phyloP scores from a whole-genome alignment of 139 green algal species.

The Chlamydomonas sp. region DNA sequence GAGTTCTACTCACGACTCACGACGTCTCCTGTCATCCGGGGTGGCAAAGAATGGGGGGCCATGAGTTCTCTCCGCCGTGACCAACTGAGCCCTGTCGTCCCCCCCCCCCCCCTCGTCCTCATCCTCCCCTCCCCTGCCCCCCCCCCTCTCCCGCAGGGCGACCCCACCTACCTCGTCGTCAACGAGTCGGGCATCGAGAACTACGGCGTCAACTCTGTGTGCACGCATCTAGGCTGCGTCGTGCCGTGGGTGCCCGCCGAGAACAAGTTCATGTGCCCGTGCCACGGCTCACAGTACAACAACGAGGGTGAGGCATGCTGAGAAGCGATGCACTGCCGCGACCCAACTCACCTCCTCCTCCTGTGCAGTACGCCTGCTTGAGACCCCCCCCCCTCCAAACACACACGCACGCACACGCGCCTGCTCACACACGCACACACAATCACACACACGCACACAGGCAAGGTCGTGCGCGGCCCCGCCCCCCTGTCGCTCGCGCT shows the following conservation, averaged over 20 bases:
- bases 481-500: conserved; percentile 95
- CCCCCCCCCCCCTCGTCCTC: too few relatives aligned
- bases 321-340: too few relatives aligned
- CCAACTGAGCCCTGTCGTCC: background rate
- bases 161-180: conserved; percentile 97
- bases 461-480: conserved; percentile 90
- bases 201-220: conserved; percentile 97
- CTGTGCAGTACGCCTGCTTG: too few relatives aligned
- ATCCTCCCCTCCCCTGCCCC: too few relatives aligned
- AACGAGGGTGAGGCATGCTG: too few relatives aligned
- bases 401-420: too few relatives aligned
- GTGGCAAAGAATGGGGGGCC: background rate
- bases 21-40: background rate
- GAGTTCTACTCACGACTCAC: background rate
- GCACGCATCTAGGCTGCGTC: conserved; percentile 98
- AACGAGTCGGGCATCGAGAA: conserved; percentile 68
- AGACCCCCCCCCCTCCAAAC: too few relatives aligned
- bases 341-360: too few relatives aligned
- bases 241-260: conserved; percentile 94
- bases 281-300: conserved; percentile 99
- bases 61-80: background rate
- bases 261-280: conserved; percentile 99
- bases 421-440: too few relatives aligned
- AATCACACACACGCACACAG: too few relatives aligned
- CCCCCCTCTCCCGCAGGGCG: conserved; percentile 57